Percentiles rank a stretch among this genome's conserved stretches.
Conservation (phyloP, 148 eudicot genomes). For the Rhododendron ferrugineum region DNA sequence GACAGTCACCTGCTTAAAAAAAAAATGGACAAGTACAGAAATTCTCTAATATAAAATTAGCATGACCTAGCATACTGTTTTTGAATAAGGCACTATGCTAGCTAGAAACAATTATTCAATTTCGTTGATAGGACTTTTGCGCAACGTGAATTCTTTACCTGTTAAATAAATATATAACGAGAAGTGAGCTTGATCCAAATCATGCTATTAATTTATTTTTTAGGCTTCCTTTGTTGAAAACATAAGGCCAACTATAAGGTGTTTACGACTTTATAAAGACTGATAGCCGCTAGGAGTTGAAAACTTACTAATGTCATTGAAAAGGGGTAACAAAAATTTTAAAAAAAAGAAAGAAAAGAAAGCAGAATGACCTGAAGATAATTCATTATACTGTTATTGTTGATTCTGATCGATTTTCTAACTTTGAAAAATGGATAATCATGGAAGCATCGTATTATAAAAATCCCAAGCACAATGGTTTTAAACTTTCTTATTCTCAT, state of each 20-base stretch:
- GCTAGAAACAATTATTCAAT: neutral
- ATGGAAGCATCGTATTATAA: neutral
- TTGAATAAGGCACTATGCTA: neutral
- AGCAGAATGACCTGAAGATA: neutral
- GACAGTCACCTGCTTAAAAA: neutral
- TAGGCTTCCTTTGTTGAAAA: slow-evolving; percentile 3
- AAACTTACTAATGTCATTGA: neutral
- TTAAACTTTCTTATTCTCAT: neutral
- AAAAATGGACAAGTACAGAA: neutral
- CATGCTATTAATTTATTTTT: neutral
- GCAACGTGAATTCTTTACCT: neutral
- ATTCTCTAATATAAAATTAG: neutral
- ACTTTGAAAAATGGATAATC: neutral
- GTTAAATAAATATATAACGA: neutral
- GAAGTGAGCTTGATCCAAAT: neutral
- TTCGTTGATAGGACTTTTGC: neutral
- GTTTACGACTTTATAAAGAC: neutral
- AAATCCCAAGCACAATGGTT: neutral
- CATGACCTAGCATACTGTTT: neutral
- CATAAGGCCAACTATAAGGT: neutral
- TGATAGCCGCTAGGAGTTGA: neutral
- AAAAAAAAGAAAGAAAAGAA: neutral
- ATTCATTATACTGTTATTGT: too few relatives aligned
- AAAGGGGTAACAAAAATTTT: neutral
- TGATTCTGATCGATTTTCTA: too few relatives aligned